Evolutionary conservation across 441 rosid species (phyloP).

Genomic region (Hura crepitans): DNA sequence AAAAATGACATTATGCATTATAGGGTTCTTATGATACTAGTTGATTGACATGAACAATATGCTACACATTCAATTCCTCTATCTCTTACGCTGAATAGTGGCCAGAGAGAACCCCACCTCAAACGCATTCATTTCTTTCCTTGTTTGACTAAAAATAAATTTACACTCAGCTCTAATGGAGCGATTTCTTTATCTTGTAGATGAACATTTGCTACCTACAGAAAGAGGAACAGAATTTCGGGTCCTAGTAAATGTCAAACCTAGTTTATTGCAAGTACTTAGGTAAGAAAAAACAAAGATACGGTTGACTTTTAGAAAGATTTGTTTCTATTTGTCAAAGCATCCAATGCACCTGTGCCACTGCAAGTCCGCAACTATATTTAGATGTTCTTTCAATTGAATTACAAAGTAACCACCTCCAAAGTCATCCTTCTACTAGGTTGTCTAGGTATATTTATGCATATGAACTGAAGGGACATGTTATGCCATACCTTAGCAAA

Average conservation of each 20-base stretch:
- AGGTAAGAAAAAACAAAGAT: neutral
- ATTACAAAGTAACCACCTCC: neutral
- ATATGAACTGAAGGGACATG: constrained; percentile 1
- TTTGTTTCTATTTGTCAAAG: neutral
- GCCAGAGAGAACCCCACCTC: neutral
- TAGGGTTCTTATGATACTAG: neutral
- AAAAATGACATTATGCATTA: neutral
- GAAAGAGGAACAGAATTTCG: neutral
- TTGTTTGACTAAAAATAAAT: neutral
- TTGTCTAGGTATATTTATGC: neutral
- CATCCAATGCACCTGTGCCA: neutral
- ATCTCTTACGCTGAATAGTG: neutral
- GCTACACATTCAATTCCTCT: too few relatives aligned
- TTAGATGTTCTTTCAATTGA: neutral
- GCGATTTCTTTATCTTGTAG: neutral
- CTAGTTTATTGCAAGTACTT: neutral
- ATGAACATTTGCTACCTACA: neutral
- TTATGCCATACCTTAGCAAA: constrained; percentile 70
- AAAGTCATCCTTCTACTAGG: neutral
- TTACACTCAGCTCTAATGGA: neutral
- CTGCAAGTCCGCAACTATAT: neutral
- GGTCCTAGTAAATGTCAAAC: neutral
- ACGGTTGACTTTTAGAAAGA: neutral
- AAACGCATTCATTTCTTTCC: neutral
- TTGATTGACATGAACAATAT: neutral